Evolutionary conservation across 1,139 yeast genomes (phyloP).

Genomic region (Kluyveromyces marxianus): DNA sequence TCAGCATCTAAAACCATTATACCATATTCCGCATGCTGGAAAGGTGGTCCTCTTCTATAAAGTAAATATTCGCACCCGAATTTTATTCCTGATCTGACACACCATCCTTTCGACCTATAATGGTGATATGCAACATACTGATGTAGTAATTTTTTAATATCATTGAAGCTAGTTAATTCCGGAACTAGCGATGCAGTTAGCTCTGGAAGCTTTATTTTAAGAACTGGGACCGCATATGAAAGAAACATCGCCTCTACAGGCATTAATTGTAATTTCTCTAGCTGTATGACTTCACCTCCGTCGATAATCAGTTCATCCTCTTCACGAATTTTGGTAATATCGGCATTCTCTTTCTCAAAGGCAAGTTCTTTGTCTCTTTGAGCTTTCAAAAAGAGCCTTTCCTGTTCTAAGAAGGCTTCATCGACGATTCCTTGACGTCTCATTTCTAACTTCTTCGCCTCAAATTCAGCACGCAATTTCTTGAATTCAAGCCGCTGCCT

Average conservation of each 20-base stretch:
- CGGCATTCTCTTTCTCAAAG: constrained; percentile 22
- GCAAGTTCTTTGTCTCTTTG: constrained; percentile 31
- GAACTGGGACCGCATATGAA: constrained; percentile 39
- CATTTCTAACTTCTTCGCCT: constrained; percentile 29
- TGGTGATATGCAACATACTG: constrained; percentile 74
- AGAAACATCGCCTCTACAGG: constrained; percentile 73
- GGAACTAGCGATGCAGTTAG: constrained; percentile 11
- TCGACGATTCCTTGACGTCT: constrained; percentile 30
- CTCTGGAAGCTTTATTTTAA: constrained; percentile 15
- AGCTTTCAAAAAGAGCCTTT: constrained; percentile 26
- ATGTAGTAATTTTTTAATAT: constrained; percentile 15
- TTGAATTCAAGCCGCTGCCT: constrained; percentile 69
- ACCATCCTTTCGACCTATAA: constrained; percentile 88
- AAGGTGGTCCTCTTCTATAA: constrained; percentile 90
- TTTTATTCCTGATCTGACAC: constrained; percentile 84
- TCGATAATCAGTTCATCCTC: constrained; percentile 39
- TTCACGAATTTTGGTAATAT: constrained; percentile 28
- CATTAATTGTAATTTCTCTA: constrained; percentile 69
- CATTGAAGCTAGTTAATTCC: constrained; percentile 9
- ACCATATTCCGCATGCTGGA: constrained; percentile 87
- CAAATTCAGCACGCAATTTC: constrained; percentile 37
- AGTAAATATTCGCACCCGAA: constrained; percentile 80
- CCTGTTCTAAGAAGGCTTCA: constrained; percentile 26
- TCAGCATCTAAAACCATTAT: constrained; percentile 45
- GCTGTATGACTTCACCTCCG: constrained; percentile 34